phyloP scores from a whole-genome alignment of 768 basidiomycete species.

The Naganishia vishniacii region DNA sequence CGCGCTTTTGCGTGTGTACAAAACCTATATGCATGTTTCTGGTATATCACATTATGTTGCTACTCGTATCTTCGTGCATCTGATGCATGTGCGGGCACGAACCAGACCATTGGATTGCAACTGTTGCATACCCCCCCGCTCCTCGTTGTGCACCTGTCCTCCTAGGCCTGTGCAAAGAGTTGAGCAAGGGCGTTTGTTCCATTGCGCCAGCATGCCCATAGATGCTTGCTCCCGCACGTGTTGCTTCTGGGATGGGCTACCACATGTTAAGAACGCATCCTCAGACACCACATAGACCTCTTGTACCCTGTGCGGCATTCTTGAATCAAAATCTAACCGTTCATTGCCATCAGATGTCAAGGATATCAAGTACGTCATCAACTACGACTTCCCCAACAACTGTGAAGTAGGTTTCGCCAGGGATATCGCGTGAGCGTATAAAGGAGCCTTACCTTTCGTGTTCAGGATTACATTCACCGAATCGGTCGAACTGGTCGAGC shows the following conservation, averaged over 20 bases:
- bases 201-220: too few relatives aligned
- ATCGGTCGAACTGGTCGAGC: constrained; percentile 78
- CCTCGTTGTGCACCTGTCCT: too few relatives aligned
- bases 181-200: background rate
- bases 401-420: constrained; percentile 17
- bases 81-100: constrained; percentile 8
- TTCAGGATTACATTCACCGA: constrained; percentile 97
- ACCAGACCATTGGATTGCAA: background rate
- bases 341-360: constrained; percentile 92
- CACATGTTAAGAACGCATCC: too few relatives aligned
- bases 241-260: too few relatives aligned
- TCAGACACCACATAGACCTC: too few relatives aligned
- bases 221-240: too few relatives aligned
- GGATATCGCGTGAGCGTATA: constrained; percentile 25
- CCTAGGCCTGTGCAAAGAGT: too few relatives aligned
- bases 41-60: constrained; percentile 21
- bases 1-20: constrained; percentile 14
- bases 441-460: constrained; percentile 87
- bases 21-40: constrained; percentile 18
- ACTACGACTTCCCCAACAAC: constrained; percentile 25
- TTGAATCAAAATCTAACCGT: too few relatives aligned
- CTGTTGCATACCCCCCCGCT: constrained; percentile 6
- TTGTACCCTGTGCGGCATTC: too few relatives aligned
- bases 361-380: constrained; percentile 93
- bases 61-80: constrained; percentile 14